Evolutionary conservation across 495 filamentous ascomycete species (phyloP), one percentile per base, ranked within the genome.

Genomic region (Articulospora tetracladia): DNA sequence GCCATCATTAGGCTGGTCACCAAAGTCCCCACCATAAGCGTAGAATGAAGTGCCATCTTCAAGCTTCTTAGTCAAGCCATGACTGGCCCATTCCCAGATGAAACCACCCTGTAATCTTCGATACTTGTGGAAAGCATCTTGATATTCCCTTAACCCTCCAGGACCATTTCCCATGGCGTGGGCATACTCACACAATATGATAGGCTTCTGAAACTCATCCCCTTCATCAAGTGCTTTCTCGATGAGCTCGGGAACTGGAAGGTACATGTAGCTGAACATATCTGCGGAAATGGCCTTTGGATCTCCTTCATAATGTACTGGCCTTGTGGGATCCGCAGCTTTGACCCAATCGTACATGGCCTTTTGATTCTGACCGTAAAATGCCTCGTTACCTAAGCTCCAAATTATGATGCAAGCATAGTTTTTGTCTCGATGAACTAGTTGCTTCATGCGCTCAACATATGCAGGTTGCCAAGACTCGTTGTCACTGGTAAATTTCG

Each of bases 121-220:
- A 56, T 88, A 76, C 52, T 79, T 79, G 65, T 83, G 82, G 66
- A 88, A 90, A 0, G 79, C 73, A 12, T 89, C 80, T n/a, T 84
- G 73, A 61, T 91, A 90, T 66, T 90, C 88, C 53, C 82, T 77
- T 24, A 89, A 72, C 0, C 73, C 81, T 0, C 88, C 88, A 0
- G 88, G 88, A 0, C 86, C 88, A 63, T 90, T 91, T 1, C 88
- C 88, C 87, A 91, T 90, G 1, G 88, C 85, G 69, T 89, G 87
- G 1, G 74, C 79, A 61, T 82, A 92, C 64, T 91, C 88, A 59
- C 87, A 90, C 36, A 90, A 70, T 13, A 92, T 75, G 12, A 90
- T 64, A 68, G 87, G 79, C 52, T 82, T 82, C 22, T 73, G 62
- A 73, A 76, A 82, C 6, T 22, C 41, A 17, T 54, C 46, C 0